Evolutionary conservation across 129 eudicot genomes (phyloP).

Genomic region (sunflower (Helianthus annuus)): HanXRQr2.0-SUNRISE NC_035440.2:33107771-33108270

Average conservation of each 20-base stretch:
- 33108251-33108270: conserved; percentile 14
- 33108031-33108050: conserved; percentile 3
- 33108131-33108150: conserved; percentile 71
- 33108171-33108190: conserved; percentile 72
- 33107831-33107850: conserved; percentile 57
- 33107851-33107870: conserved; percentile 44
- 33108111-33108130: conserved; percentile 89
- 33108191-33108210: conserved; percentile 50
- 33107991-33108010: conserved; percentile 51
- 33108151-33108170: conserved; percentile 84
- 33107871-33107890: conserved; percentile 67
- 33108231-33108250: conserved; percentile 4
- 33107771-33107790: conserved; percentile 78
- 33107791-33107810: conserved; percentile 63
- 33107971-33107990: conserved; percentile 66
- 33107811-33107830: conserved; percentile 67
- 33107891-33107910: conserved; percentile 63
- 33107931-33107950: conserved; percentile 63
- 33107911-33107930: conserved; percentile 55
- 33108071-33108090: background rate
- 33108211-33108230: background rate
- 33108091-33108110: conserved; percentile 61
- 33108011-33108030: conserved; percentile 20
- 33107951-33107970: conserved; percentile 76
- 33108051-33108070: conserved; percentile 3